These are phyloP conservation scores for Keithomyces neogunnii DNA, from an alignment of 2,329 filamentous ascomycete genomes.

Conservation along the genomic window DNA sequence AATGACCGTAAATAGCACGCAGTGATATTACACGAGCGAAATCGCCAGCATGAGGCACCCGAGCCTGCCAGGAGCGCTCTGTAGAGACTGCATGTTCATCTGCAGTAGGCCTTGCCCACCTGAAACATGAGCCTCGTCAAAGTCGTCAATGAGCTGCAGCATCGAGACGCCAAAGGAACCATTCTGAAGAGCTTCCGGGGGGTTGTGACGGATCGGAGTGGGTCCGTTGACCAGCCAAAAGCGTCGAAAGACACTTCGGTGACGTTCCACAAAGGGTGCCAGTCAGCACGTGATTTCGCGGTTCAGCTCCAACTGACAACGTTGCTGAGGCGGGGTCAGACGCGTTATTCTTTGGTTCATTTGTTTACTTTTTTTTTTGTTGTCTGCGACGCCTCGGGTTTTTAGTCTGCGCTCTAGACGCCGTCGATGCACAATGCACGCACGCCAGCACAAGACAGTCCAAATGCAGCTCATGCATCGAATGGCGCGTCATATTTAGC, in stretches of 20 bases:
- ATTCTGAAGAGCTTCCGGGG: not conserved
- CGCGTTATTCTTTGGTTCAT: conserved; percentile 7
- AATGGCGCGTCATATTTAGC: not conserved
- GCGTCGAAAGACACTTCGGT: too few relatives aligned
- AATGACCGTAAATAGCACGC: too few relatives aligned
- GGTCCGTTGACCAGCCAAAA: not conserved
- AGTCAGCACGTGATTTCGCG: conserved; percentile 13
- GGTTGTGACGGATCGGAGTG: not conserved
- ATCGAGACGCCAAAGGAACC: not conserved
- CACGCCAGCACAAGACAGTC: conserved; percentile 5
- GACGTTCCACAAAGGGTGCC: too few relatives aligned
- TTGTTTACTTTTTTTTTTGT: conserved; percentile 14
- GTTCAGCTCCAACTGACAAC: conserved; percentile 8
- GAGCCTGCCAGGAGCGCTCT: not conserved
- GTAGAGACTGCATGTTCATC: not conserved
- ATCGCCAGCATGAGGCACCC: too few relatives aligned
- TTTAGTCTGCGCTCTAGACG: too few relatives aligned
- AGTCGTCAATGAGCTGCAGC: not conserved
- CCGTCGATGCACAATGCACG: not conserved
- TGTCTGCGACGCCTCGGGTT: not conserved
- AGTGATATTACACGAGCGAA: too few relatives aligned
- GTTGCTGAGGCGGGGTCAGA: conserved; percentile 12
- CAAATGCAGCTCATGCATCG: conserved; percentile 17
- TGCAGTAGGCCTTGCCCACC: conserved; percentile 1
- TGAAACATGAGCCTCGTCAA: conserved; percentile 1